Evolutionary conservation across 805 yeast genomes (phyloP).

Genomic region (Nakazawaea ishiwadae): DNA sequence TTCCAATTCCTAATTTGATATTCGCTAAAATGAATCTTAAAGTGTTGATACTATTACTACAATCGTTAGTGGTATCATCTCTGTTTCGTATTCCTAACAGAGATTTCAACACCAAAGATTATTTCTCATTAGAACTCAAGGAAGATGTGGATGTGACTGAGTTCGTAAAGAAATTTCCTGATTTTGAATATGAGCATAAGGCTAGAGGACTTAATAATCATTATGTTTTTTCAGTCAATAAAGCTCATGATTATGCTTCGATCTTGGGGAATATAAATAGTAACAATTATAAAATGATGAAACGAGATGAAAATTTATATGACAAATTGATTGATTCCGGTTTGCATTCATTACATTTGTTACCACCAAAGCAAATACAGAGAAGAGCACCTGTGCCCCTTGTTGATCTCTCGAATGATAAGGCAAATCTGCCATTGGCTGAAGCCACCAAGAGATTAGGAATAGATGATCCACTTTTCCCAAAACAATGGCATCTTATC

Average conservation of each 20-base stretch:
- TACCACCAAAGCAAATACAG: constrained; percentile 48
- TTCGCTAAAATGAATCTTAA: constrained; percentile 2
- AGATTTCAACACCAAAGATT: constrained; percentile 47
- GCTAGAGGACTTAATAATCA: constrained; percentile 57
- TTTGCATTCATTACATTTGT: constrained; percentile 46
- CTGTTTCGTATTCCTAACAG: constrained; percentile 22
- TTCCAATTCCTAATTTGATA: not conserved
- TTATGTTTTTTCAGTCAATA: constrained; percentile 58
- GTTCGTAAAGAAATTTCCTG: constrained; percentile 35
- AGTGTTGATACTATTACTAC: constrained; percentile 1
- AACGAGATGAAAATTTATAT: constrained; percentile 21
- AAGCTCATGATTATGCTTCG: constrained; percentile 29
- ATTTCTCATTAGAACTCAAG: constrained; percentile 58
- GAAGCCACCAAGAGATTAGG: constrained; percentile 47
- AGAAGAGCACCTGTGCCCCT: constrained; percentile 64
- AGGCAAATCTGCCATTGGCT: constrained; percentile 41
- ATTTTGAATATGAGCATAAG: constrained; percentile 59
- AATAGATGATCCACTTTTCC: constrained; percentile 81
- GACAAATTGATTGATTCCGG: constrained; percentile 27
- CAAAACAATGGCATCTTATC: constrained; percentile 87
- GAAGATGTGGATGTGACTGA: constrained; percentile 24
- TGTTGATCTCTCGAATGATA: constrained; percentile 40
- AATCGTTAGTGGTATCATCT: not conserved
- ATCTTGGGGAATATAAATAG: constrained; percentile 32
- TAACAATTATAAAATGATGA: constrained; percentile 23